Evolutionary conservation across 176 grass and related monocot species (phyloP).

Genomic region (Melocanna baccifera): DNA sequence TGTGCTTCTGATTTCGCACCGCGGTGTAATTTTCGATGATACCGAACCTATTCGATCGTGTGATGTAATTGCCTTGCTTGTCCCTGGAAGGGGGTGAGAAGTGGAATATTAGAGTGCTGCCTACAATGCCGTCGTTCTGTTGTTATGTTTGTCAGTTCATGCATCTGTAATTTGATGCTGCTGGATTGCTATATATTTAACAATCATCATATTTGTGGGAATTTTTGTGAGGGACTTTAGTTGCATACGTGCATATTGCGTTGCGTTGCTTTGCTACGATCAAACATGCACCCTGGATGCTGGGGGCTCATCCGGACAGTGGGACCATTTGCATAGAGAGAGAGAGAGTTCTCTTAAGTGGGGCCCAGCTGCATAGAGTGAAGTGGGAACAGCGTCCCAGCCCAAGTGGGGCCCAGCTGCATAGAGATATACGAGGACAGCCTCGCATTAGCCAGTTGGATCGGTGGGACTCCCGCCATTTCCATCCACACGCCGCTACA

Average conservation of each 20-base stretch:
- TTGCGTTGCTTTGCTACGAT: background rate
- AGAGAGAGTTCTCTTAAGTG: no score
- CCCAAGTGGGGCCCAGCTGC: background rate
- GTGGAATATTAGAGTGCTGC: constrained; percentile 46
- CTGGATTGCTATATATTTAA: constrained; percentile 2
- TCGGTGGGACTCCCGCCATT: constrained; percentile 19
- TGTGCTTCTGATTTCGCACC: constrained; percentile 50
- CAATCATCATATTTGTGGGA: background rate
- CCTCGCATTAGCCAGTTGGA: background rate
- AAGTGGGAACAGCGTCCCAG: background rate
- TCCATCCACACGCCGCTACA: background rate
- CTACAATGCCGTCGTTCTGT: background rate
- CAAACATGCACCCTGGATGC: background rate
- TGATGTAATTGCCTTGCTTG: constrained; percentile 29
- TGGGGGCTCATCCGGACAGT: background rate
- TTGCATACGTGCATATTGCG: background rate
- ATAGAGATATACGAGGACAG: background rate
- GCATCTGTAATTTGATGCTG: constrained; percentile 25
- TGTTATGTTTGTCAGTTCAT: background rate
- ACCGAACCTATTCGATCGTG: background rate
- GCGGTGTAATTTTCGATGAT: background rate
- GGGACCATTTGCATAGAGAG: background rate
- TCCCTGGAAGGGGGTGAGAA: background rate
- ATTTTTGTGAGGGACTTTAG: background rate
- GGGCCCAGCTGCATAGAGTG: background rate